Conservation (phyloP, 2,329 filamentous ascomycete genomes). For the Volutella citrinella region DNA sequence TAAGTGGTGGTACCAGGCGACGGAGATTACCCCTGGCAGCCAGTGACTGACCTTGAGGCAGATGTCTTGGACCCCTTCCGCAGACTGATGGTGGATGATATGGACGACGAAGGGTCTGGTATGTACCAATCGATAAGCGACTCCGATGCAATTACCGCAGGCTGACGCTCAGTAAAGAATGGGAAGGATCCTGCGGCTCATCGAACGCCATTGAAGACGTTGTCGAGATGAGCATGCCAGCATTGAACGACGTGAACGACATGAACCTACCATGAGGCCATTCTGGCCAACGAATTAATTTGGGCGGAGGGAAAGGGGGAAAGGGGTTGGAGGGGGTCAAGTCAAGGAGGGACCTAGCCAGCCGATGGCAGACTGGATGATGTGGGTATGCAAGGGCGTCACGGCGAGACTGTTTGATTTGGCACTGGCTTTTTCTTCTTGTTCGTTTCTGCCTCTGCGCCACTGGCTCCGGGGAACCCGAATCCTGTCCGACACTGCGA, state of each 20-base stretch:
- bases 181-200: slow-evolving; percentile 53
- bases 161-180: slow-evolving; percentile 40
- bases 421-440: too few species aligned
- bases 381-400: too few species aligned
- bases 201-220: slow-evolving; percentile 54
- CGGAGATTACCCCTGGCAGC: too few species aligned
- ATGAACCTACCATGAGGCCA: slow-evolving; percentile 23
- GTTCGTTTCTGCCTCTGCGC: too few species aligned
- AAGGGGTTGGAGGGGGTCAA: slow-evolving; percentile 4
- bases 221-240: slow-evolving; percentile 43
- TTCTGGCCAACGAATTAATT: slow-evolving; percentile 2
- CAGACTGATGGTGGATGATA: slow-evolving; percentile 53
- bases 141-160: slow-evolving; percentile 23
- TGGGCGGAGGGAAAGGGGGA: slow-evolving; percentile 2
- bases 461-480: too few species aligned
- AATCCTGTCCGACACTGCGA: too few species aligned
- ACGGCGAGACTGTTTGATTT: too few species aligned
- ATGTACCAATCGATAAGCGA: slow-evolving; percentile 37
- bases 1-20: too few species aligned
- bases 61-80: slow-evolving; percentile 48
- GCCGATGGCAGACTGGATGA: too few species aligned
- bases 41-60: too few species aligned
- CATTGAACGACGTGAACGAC: slow-evolving; percentile 39
- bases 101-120: slow-evolving; percentile 60
- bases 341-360: slow-evolving; percentile 2